phyloP scores from a whole-genome alignment of 1,139 yeast species.

The Trichomonascaceae sp. region DNA sequence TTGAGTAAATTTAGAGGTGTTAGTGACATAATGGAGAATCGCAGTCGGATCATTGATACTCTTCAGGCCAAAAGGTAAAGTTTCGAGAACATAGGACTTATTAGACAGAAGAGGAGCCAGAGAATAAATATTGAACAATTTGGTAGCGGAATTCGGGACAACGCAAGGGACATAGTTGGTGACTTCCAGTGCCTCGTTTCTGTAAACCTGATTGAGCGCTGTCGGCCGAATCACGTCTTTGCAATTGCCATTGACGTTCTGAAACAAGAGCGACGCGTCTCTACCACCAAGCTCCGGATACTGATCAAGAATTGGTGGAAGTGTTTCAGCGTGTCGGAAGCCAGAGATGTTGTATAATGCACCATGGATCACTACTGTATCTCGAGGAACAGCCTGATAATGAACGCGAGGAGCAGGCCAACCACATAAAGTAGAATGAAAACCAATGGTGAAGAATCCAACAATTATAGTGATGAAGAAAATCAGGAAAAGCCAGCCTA shows the following conservation, averaged over 20 bases:
- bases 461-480: slow-evolving; percentile 60
- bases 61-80: not conserved
- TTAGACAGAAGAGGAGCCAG: not conserved
- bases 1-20: not conserved
- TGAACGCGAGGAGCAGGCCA: slow-evolving; percentile 43
- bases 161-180: slow-evolving; percentile 92
- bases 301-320: slow-evolving; percentile 8
- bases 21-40: not conserved
- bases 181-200: slow-evolving; percentile 43
- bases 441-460: slow-evolving; percentile 80
- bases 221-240: slow-evolving; percentile 60
- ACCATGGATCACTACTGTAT: slow-evolving; percentile 71
- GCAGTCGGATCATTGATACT: not conserved
- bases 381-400: slow-evolving; percentile 47
- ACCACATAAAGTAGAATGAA: slow-evolving; percentile 69
- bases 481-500: slow-evolving; percentile 68
- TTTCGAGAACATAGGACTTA: not conserved
- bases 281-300: slow-evolving; percentile 45
- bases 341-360: slow-evolving; percentile 58
- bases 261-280: slow-evolving; percentile 76
- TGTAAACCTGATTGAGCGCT: slow-evolving; percentile 39
- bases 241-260: slow-evolving; percentile 84
- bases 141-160: slow-evolving; percentile 43
- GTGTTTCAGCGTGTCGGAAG: slow-evolving; percentile 10
- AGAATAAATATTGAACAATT: slow-evolving; percentile 3